A percentile compares a stretch with the other conserved stretches of the same genome.
phyloP scores from a whole-genome alignment of 176 grass and related monocot species.

The Aegilops bicornis region DNA sequence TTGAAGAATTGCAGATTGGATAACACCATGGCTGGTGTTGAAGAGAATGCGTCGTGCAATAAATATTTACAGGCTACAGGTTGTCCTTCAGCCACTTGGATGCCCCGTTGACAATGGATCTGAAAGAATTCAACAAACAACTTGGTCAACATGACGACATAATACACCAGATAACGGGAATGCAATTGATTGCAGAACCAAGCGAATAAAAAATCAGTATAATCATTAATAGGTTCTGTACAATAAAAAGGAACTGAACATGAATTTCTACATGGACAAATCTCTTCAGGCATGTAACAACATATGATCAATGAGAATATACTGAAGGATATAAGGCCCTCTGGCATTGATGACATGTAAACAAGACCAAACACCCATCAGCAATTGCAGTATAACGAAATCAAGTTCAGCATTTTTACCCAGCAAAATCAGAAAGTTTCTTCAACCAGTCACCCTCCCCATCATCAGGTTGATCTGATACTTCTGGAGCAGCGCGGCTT shows the following conservation, averaged over 20 bases:
- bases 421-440: conserved; percentile 85
- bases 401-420: conserved; percentile 61
- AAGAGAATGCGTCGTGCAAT: not conserved
- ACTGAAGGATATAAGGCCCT: not conserved
- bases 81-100: conserved; percentile 75
- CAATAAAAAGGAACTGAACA: not conserved
- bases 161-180: not conserved
- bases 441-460: conserved; percentile 76
- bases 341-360: not conserved
- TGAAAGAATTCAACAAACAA: conserved; percentile 34
- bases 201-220: not conserved
- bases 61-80: conserved; percentile 56
- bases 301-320: not conserved
- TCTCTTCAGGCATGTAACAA: not conserved
- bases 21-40: not conserved
- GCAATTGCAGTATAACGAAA: conserved; percentile 2
- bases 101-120: conserved; percentile 55
- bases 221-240: not conserved
- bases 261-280: not conserved
- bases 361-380: not conserved
- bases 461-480: conserved; percentile 44
- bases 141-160: not conserved
- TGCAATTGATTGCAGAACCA: not conserved
- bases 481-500: conserved; percentile 39
- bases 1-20: conserved; percentile 34